These are phyloP conservation scores for Babesia ovata DNA, from an alignment of 169 alveolate species.

Conservation along the genomic window DNA sequence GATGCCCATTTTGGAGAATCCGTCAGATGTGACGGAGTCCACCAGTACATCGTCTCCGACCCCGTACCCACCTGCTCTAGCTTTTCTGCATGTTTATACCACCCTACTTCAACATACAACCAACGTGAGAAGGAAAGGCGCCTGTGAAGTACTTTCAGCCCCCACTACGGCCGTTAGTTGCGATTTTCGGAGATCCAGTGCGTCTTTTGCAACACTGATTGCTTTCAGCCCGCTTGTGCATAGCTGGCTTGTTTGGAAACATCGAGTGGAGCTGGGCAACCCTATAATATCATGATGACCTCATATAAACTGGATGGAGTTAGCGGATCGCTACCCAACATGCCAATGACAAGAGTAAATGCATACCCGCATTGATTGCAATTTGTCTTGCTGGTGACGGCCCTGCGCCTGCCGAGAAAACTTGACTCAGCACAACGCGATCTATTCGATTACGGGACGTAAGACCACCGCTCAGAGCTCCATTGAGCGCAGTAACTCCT, in stretches of 20 bases:
- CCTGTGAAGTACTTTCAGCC: slow-evolving; percentile 70
- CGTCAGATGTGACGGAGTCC: slow-evolving; percentile 68
- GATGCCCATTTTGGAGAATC: slow-evolving; percentile 47
- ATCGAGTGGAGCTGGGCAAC: slow-evolving; percentile 42
- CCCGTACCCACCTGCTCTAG: slow-evolving; percentile 65
- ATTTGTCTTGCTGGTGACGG: slow-evolving; percentile 70
- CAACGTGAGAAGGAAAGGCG: slow-evolving; percentile 66
- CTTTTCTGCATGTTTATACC: slow-evolving; percentile 13
- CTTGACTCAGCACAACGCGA: slow-evolving; percentile 67
- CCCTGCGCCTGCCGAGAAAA: slow-evolving; percentile 69
- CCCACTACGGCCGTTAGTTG: slow-evolving; percentile 65
- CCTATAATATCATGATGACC: slow-evolving; percentile 28
- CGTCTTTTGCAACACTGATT: slow-evolving; percentile 55
- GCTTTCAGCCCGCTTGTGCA: slow-evolving; percentile 76
- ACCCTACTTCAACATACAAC: background rate
- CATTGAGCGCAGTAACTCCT: slow-evolving; percentile 34
- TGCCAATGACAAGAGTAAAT: too few species aligned
- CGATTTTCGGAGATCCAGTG: slow-evolving; percentile 65
- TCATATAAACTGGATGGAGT: too few species aligned
- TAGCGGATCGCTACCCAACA: too few species aligned
- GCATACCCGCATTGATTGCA: slow-evolving; percentile 20
- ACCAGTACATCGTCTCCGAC: slow-evolving; percentile 64
- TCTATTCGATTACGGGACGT: slow-evolving; percentile 52
- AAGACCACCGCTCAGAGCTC: slow-evolving; percentile 65
- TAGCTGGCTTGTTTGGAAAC: slow-evolving; percentile 56